Conservation (phyloP, 106 monocot species). For the Chionographis japonica region DNA sequence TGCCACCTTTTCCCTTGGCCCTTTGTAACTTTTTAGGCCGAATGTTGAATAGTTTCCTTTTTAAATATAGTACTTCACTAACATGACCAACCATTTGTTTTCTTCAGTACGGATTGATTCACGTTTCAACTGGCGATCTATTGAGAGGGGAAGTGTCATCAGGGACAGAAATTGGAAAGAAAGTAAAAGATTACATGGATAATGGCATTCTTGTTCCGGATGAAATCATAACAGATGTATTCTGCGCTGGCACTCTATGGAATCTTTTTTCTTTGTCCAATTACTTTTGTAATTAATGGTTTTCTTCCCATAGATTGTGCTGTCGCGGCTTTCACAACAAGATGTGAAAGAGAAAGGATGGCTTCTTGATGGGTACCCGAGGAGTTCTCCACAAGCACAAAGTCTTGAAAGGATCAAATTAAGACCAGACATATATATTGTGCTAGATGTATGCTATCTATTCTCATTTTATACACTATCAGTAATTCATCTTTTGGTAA, state of each 20-base stretch:
- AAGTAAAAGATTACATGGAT: constrained; percentile 90
- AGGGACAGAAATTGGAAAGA: constrained; percentile 76
- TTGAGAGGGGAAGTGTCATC: constrained; percentile 80
- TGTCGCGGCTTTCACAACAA: constrained; percentile 46
- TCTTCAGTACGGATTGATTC: constrained; percentile 80
- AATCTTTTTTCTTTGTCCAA: background rate
- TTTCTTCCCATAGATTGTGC: constrained; percentile 57
- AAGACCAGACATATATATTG: constrained; percentile 72
- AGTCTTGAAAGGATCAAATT: constrained; percentile 71
- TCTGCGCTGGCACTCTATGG: background rate
- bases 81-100: background rate
- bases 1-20: no score
- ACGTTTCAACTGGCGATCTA: constrained; percentile 95
- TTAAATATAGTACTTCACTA: background rate
- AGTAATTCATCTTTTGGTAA: background rate
- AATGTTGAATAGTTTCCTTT: background rate
- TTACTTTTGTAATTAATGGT: constrained; percentile 2
- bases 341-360: constrained; percentile 81
- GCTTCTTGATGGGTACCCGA: constrained; percentile 97
- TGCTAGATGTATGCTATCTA: constrained; percentile 61
- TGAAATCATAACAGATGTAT: constrained; percentile 83
- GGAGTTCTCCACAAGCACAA: constrained; percentile 67
- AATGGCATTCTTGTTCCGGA: constrained; percentile 85
- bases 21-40: no score
- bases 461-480: background rate